These are phyloP conservation scores for Flaveria robusta DNA, from an alignment of 129 eudicot genomes.

Conservation along the genomic window DNA sequence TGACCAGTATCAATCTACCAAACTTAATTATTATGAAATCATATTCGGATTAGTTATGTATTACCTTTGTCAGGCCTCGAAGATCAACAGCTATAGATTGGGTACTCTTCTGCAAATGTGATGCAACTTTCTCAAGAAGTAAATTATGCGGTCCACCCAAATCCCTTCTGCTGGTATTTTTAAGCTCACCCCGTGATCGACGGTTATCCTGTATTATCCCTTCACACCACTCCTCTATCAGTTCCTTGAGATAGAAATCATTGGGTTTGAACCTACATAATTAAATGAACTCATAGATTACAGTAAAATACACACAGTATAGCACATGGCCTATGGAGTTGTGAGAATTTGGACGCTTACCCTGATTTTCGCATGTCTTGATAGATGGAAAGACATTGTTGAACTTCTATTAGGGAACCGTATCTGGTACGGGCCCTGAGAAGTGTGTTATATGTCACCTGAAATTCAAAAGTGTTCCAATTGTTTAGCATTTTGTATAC, in stretches of 20 bases:
- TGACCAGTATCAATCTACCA: not conserved
- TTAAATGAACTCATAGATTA: not conserved
- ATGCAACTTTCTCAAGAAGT: constrained; percentile 87
- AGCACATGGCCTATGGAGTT: not conserved
- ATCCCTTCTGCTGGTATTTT: constrained; percentile 46
- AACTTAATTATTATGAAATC: not conserved
- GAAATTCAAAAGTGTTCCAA: constrained; percentile 28
- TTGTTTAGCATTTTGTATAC: not conserved
- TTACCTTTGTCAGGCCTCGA: constrained; percentile 85
- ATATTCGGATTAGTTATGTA: not conserved
- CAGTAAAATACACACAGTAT: not conserved
- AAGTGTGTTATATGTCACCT: constrained; percentile 93
- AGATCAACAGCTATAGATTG: constrained; percentile 65
- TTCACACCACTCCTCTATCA: constrained; percentile 98
- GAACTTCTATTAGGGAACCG: constrained; percentile 81
- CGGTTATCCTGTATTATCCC: constrained; percentile 66
- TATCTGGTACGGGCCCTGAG: constrained; percentile 83
- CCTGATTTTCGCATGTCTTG: constrained; percentile 98
- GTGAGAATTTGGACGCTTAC: constrained; percentile 32
- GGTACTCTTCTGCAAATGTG: constrained; percentile 65
- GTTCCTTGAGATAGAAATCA: constrained; percentile 87
- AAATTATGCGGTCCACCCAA: constrained; percentile 56
- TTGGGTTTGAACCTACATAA: constrained; percentile 71
- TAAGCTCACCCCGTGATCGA: constrained; percentile 37
- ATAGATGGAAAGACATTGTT: constrained; percentile 80